Percentiles rank a stretch among this genome's conserved stretches.
Conservation (phyloP, 495 filamentous ascomycete species). For the Daldinia bambusicola region DNA sequence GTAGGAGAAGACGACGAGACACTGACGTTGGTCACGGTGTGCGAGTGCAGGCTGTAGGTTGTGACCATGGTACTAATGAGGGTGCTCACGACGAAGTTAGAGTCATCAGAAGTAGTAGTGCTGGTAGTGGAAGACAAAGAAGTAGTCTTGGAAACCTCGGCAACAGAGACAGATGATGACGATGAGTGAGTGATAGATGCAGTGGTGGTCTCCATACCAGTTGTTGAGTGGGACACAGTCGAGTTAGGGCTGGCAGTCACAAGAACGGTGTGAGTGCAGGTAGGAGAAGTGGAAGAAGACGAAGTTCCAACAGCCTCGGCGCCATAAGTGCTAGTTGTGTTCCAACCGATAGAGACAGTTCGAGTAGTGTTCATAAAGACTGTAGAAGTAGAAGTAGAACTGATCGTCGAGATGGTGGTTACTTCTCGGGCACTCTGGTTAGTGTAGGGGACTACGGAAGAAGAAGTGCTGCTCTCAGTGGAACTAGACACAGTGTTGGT, state of each 20-base stretch:
- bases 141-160: background rate
- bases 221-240: conserved; percentile 13
- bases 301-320: background rate
- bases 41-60: conserved; percentile 21
- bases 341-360: conserved; percentile 7
- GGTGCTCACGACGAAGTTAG: conserved; percentile 15
- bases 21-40: conserved; percentile 17
- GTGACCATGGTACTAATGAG: conserved; percentile 30
- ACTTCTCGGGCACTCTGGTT: background rate
- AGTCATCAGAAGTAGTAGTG: conserved; percentile 11
- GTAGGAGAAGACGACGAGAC: background rate
- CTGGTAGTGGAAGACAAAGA: background rate
- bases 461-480: conserved; percentile 2
- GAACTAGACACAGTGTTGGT: background rate
- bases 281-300: conserved; percentile 7
- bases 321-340: conserved; percentile 10
- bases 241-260: conserved; percentile 9
- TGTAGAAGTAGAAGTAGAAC: conserved; percentile 3
- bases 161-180: background rate
- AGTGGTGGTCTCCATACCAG: conserved; percentile 24
- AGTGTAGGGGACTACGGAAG: background rate
- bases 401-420: background rate
- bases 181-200: conserved; percentile 1
- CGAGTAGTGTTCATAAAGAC: conserved; percentile 8
- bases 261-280: conserved; percentile 9